Conservation (phyloP, 257 asterid genomes). For the Solanum paucissectum region DNA sequence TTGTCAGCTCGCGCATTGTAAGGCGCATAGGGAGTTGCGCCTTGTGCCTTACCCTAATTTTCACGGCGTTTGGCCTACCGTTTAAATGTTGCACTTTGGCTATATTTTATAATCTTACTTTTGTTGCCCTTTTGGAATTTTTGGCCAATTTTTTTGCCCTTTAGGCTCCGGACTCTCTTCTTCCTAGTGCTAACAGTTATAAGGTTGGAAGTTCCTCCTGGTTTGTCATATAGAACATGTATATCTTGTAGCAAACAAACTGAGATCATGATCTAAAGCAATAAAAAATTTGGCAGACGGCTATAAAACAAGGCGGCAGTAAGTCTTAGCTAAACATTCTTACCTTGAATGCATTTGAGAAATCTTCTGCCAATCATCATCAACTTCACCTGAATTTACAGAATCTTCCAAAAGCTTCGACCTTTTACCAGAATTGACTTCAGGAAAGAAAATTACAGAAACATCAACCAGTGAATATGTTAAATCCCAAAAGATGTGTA, state of each 20-base stretch:
- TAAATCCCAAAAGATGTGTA: not conserved
- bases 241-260: not conserved
- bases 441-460: not conserved
- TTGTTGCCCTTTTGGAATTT: too few relatives aligned
- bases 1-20: too few relatives aligned
- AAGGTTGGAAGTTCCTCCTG: not conserved
- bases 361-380: not conserved
- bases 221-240: not conserved
- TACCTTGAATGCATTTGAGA: not conserved
- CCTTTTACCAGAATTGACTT: slow-evolving; percentile 26
- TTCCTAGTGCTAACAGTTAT: not conserved
- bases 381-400: slow-evolving; percentile 8
- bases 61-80: too few relatives aligned
- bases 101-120: too few relatives aligned
- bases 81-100: too few relatives aligned
- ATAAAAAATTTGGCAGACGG: not conserved
- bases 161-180: not conserved
- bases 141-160: too few relatives aligned
- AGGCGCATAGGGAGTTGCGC: too few relatives aligned
- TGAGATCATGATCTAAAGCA: not conserved
- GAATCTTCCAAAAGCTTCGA: slow-evolving; percentile 31
- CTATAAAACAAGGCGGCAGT: not conserved
- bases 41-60: too few relatives aligned
- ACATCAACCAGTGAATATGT: not conserved
- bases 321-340: not conserved